Percentiles rank a stretch among this genome's conserved stretches.
Evolutionary conservation across 1,284 basidiomycete genomes (phyloP).

Genomic region (Irpex sp.): DNA sequence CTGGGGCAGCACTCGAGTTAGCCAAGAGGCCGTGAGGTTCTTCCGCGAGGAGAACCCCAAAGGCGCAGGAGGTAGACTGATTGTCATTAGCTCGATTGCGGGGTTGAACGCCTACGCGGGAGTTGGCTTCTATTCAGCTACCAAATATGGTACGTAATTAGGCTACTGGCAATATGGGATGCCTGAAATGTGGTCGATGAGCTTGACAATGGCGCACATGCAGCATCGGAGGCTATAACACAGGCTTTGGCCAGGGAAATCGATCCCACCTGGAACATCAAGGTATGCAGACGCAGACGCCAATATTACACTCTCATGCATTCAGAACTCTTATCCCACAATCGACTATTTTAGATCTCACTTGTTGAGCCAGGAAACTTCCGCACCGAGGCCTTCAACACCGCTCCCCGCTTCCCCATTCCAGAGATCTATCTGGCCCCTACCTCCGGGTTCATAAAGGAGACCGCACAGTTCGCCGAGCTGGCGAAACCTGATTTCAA

Average conservation of each 20-base stretch:
- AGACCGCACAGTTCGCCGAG: not conserved
- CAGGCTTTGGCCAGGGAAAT: not conserved
- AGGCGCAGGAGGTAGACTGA: not conserved
- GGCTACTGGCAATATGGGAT: not conserved
- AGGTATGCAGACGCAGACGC: not conserved
- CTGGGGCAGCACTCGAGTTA: constrained; percentile 34
- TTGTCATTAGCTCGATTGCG: not conserved
- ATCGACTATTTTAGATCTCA: not conserved
- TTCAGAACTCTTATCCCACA: not conserved
- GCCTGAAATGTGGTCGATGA: not conserved
- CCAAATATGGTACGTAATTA: constrained; percentile 22
- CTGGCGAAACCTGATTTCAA: not conserved
- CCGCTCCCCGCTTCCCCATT: not conserved
- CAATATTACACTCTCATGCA: not conserved
- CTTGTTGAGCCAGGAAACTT: constrained; percentile 7
- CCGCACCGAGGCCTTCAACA: not conserved
- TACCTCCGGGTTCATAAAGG: not conserved
- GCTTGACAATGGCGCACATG: not conserved
- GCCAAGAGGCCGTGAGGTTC: constrained; percentile 29
- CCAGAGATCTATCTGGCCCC: not conserved
- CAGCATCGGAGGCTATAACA: not conserved
- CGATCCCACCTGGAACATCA: constrained; percentile 6
- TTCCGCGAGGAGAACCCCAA: constrained; percentile 36
- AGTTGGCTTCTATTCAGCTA: constrained; percentile 29
- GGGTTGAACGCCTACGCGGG: constrained; percentile 23